These are phyloP conservation scores for Mortierella alpina DNA, from an alignment of 192 early-diverging fungal species.

Conservation along the genomic window DNA sequence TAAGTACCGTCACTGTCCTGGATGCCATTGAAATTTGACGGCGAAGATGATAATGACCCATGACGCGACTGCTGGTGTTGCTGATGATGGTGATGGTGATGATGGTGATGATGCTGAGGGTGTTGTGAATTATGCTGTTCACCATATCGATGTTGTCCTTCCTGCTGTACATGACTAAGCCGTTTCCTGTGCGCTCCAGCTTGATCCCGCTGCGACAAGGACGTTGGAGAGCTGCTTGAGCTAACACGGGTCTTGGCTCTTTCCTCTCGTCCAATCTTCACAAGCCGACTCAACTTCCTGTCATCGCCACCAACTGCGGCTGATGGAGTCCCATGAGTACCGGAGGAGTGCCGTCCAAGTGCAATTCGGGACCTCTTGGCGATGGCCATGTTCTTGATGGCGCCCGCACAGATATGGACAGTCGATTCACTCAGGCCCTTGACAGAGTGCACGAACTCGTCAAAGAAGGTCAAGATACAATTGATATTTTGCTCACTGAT, in stretches of 20 bases:
- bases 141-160: not conserved
- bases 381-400: slow-evolving; percentile 49
- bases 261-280: slow-evolving; percentile 40
- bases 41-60: slow-evolving; percentile 1
- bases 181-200: slow-evolving; percentile 15
- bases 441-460: slow-evolving; percentile 43
- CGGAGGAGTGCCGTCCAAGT: not conserved
- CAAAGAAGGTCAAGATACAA: slow-evolving; percentile 44
- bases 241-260: slow-evolving; percentile 15
- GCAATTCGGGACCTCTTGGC: slow-evolving; percentile 34
- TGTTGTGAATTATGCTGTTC: not conserved
- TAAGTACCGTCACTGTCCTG: slow-evolving; percentile 7
- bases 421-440: slow-evolving; percentile 43
- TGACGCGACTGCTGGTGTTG: slow-evolving; percentile 1
- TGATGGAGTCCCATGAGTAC: not conserved
- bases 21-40: not conserved
- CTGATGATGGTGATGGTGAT: too few relatives aligned
- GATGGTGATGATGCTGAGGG: not conserved
- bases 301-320: not conserved
- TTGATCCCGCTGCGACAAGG: not conserved
- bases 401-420: slow-evolving; percentile 33
- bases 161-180: slow-evolving; percentile 23
- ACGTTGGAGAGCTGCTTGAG: slow-evolving; percentile 19
- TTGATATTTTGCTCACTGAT: slow-evolving; percentile 36
- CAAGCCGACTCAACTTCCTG: slow-evolving; percentile 32